Percentiles rank a stretch among this genome's conserved stretches.
Evolutionary conservation across 768 basidiomycete species (phyloP).

Genomic region (Tephrocybe sp.): DNA sequence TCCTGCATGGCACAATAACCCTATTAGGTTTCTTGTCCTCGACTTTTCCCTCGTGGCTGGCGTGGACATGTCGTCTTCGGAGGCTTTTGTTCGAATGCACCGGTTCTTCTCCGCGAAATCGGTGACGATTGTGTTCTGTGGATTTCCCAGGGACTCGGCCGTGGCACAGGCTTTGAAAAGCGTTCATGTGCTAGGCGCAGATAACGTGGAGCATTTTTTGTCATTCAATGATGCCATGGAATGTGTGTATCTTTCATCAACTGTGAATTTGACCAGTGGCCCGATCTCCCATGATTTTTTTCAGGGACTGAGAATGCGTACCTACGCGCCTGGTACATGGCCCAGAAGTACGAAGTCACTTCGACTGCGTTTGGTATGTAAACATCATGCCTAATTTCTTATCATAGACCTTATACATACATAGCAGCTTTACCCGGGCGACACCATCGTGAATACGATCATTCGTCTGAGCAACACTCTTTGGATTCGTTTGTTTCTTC

Average conservation of each 20-base stretch:
- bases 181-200: conserved; percentile 77
- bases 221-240: conserved; percentile 90
- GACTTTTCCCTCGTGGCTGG: conserved; percentile 85
- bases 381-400: not conserved
- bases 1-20: conserved; percentile 66
- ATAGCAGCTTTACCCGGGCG: conserved; percentile 55
- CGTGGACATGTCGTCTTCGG: conserved; percentile 92
- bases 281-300: too few species aligned
- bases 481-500: conserved; percentile 53
- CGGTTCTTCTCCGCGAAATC: conserved; percentile 69
- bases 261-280: not conserved
- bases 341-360: conserved; percentile 55
- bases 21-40: conserved; percentile 86
- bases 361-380: conserved; percentile 41
- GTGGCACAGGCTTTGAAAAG: conserved; percentile 72
- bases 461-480: conserved; percentile 32
- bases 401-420: conserved; percentile 2
- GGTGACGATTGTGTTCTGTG: conserved; percentile 90
- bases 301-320: conserved; percentile 93
- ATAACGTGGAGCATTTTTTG: conserved; percentile 77
- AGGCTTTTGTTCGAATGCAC: conserved; percentile 91
- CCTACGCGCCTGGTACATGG: conserved; percentile 73
- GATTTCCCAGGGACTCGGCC: conserved; percentile 58
- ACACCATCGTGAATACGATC: conserved; percentile 45
- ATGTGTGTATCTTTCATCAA: conserved; percentile 52